Base-by-base conservation (phyloP, 140 eudicot genomes). In the Oenanthe javanica region DNA sequence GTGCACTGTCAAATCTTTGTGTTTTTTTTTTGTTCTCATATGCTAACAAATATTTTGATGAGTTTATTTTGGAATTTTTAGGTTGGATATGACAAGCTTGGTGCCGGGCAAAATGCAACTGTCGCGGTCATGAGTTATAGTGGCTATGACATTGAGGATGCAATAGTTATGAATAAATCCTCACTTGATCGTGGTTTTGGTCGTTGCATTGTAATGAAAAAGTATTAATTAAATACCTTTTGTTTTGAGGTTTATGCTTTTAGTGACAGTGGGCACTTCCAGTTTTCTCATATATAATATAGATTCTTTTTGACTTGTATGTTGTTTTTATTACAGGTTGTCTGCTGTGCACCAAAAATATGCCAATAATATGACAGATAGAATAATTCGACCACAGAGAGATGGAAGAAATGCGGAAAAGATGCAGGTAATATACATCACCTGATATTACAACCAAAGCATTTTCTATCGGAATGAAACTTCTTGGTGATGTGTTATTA, bases 81-180 rank as follows among this genome's bases (percentile, higher is more conserved):
- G 99, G 94, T 96, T 77, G 82, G 82, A 21, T 93, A 87, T 81
- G 97, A 96, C 87, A 92, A 96, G 83, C 95, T 96, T 72, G 99
- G 99, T 77, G 99, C 98, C 5, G 99, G 99, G 23, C 99, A 96
- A 86, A 96, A 96, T 84, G 99, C 99, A 51, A 96, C 98, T 72
- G 99, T 96, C 67, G 99, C 99, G 16, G 99, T 96, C 43, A 96
- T 96, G 99, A 93, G 99, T 82, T 96, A 88, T 70, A 92, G 97
- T 87, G 99, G 98, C 81, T 96, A 92, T 80, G 99, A 96, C 86
- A 96, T 96, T 51, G 99, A 96, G 89, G 99, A 96, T 89, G 99
- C 99, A 27, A 96, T 96, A 23, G 99, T 96, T 31, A 91, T 96
- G 98, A 96, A 96, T 79, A 96, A 96, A 85, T 82, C 99, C 64